Conservation (phyloP, 2,329 filamentous ascomycete genomes). For the Geosmithia putterillii region DNA sequence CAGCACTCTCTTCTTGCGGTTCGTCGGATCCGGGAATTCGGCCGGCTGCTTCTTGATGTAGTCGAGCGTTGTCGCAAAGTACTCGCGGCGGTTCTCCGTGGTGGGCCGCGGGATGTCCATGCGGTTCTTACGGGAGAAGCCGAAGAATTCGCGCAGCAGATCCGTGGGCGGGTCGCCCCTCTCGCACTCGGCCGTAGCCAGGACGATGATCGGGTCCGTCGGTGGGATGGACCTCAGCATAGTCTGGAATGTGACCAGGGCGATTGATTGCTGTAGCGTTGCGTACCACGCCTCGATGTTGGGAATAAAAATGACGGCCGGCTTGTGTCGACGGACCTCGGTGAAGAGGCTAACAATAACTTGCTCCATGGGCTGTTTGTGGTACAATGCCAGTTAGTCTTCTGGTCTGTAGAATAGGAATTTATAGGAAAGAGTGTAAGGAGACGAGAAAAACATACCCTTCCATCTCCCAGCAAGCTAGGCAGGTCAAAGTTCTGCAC, state of each 20-base stretch:
- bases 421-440: too few relatives aligned
- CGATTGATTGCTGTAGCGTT: constrained; percentile 46
- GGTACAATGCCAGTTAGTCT: too few relatives aligned
- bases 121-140: constrained; percentile 69
- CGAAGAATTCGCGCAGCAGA: constrained; percentile 70
- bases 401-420: too few relatives aligned
- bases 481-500: constrained; percentile 91
- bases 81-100: constrained; percentile 56
- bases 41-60: constrained; percentile 69
- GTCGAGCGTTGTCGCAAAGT: constrained; percentile 62
- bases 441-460: constrained; percentile 39
- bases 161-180: constrained; percentile 46
- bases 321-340: constrained; percentile 88
- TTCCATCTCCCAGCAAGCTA: constrained; percentile 72
- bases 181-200: constrained; percentile 70
- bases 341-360: constrained; percentile 83
- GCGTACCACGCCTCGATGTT: constrained; percentile 81
- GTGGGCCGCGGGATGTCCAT: constrained; percentile 55
- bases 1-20: constrained; percentile 76
- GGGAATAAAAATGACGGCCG: constrained; percentile 90
- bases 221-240: constrained; percentile 75
- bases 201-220: constrained; percentile 76
- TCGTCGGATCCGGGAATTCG: constrained; percentile 78
- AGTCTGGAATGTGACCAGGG: constrained; percentile 70
- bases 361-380: constrained; percentile 69